Conservation (phyloP, 2,329 filamentous ascomycete genomes). For the Aurifilum marmelostoma region DNA sequence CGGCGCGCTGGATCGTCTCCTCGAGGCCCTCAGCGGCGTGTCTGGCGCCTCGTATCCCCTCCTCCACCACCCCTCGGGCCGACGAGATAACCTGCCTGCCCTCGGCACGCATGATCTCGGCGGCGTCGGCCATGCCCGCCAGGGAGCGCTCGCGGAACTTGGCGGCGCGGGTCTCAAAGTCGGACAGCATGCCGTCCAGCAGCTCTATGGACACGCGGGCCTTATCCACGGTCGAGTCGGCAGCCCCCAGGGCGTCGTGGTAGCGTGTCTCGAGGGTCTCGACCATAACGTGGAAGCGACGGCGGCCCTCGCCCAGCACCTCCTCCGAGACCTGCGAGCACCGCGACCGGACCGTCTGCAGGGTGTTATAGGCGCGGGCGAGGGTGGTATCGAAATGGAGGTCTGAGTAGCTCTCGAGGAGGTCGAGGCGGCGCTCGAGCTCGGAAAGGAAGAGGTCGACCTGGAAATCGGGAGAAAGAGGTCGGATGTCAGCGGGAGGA, state of each 20-base stretch:
- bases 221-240: conserved; percentile 89
- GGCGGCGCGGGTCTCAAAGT: conserved; percentile 82
- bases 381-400: conserved; percentile 82
- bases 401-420: conserved; percentile 86
- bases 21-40: conserved; percentile 81
- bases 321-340: conserved; percentile 91
- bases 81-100: conserved; percentile 75
- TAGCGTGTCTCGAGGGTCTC: conserved; percentile 90
- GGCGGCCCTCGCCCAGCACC: conserved; percentile 82
- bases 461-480: conserved; percentile 41
- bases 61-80: conserved; percentile 76
- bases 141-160: conserved; percentile 79
- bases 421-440: conserved; percentile 82
- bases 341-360: conserved; percentile 83
- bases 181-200: conserved; percentile 81
- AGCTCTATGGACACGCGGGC: conserved; percentile 84
- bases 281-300: conserved; percentile 84
- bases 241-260: conserved; percentile 80
- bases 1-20: conserved; percentile 80
- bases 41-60: conserved; percentile 79
- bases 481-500: neutral
- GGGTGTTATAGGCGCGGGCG: conserved; percentile 79
- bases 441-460: conserved; percentile 83
- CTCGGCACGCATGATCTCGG: conserved; percentile 73
- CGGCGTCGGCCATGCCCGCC: conserved; percentile 63